These are phyloP conservation scores for Pogostemon cablin DNA, from an alignment of 257 asterid species.

Conservation along the genomic window DNA sequence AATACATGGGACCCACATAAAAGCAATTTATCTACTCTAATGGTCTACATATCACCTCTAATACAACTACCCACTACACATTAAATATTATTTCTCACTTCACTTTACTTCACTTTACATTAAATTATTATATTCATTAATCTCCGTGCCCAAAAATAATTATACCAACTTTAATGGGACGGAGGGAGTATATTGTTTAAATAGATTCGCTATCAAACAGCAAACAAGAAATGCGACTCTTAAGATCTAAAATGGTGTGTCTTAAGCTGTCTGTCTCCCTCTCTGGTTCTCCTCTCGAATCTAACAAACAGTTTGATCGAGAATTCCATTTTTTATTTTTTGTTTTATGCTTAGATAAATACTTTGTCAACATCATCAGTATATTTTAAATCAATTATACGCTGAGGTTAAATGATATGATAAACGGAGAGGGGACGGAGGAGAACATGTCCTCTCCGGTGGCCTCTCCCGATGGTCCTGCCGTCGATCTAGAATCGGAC, in stretches of 20 bases:
- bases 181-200: too few species aligned
- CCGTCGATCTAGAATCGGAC: conserved; percentile 63
- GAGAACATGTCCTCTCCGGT: conserved; percentile 47
- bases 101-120: too few species aligned
- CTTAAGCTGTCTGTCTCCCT: background rate
- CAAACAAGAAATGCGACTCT: background rate
- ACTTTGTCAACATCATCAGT: conserved; percentile 6
- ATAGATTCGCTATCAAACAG: too few species aligned
- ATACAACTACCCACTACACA: too few species aligned
- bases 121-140: too few species aligned
- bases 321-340: background rate
- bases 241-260: conserved; percentile 25
- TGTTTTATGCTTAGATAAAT: conserved; percentile 6
- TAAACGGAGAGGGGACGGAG: conserved; percentile 56
- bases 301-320: background rate
- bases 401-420: conserved; percentile 46
- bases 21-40: too few species aligned
- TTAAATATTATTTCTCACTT: too few species aligned
- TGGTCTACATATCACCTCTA: too few species aligned
- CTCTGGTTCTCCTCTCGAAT: background rate
- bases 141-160: too few species aligned
- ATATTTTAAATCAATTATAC: conserved; percentile 25
- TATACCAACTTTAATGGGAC: too few species aligned
- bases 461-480: conserved; percentile 47
- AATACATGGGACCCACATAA: too few species aligned